Evolutionary conservation across 768 basidiomycete genomes (phyloP).

Genomic region (Boletus reticulatus): DNA sequence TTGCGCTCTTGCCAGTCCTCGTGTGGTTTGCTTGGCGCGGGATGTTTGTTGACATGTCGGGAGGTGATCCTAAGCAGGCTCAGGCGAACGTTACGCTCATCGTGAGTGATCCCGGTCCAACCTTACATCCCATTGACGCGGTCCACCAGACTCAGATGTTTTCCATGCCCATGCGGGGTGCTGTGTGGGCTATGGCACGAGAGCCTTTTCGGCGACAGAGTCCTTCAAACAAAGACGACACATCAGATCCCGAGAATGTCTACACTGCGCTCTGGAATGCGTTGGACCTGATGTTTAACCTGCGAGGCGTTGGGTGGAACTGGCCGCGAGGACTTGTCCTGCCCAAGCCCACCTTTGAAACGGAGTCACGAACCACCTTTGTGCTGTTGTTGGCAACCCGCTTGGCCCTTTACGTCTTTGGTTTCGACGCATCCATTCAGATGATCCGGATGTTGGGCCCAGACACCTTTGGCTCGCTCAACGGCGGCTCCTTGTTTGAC

Average conservation of each 20-base stretch:
- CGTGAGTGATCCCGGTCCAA: conserved; percentile 9
- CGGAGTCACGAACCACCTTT: conserved; percentile 10
- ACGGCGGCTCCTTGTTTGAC: conserved; percentile 38
- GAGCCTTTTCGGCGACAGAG: conserved; percentile 9
- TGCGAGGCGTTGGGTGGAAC: conserved; percentile 30
- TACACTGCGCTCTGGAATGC: conserved; percentile 21
- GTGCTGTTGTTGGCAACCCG: conserved; percentile 4
- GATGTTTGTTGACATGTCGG: conserved; percentile 22
- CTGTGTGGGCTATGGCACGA: conserved; percentile 17
- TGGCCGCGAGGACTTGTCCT: conserved; percentile 19
- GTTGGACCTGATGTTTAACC: conserved; percentile 22
- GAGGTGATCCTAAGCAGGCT: conserved; percentile 14
- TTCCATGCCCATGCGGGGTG: conserved; percentile 2
- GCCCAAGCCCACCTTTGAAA: conserved; percentile 5
- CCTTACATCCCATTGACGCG: not conserved
- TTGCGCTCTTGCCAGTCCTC: conserved; percentile 49
- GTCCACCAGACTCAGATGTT: conserved; percentile 11
- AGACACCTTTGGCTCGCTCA: conserved; percentile 31
- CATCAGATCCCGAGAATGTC: not conserved
- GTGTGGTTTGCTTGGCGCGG: conserved; percentile 44
- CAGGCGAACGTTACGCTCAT: conserved; percentile 12
- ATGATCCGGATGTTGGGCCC: conserved; percentile 33
- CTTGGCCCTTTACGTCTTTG: conserved; percentile 3
- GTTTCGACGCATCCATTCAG: conserved; percentile 14
- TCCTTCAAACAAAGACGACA: not conserved